Base-by-base conservation (phyloP, 106 monocot species). In the Dendrobium chrysotoxum region DNA sequence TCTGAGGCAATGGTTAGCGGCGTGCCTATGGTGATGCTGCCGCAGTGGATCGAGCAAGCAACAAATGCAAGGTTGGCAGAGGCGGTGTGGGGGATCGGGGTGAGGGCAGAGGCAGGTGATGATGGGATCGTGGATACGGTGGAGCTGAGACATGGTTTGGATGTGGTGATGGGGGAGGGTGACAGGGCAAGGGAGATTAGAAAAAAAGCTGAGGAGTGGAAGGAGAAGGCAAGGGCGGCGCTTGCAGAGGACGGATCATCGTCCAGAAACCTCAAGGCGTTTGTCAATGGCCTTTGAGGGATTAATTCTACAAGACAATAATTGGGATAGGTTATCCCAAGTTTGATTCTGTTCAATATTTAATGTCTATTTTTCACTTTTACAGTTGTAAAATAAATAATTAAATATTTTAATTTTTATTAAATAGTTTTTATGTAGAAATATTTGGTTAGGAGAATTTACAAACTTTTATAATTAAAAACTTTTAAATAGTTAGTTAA, bases 21-120 rank as follows among this genome's bases (percentile, higher is more conserved):
- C 3, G 35, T 35, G 35, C 80, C 80, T 0, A 50, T 18, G 28
- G 70, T 80, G 28, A 39, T n/a, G 13, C 4, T 80, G 28, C 80
- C 80, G 20, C 67, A 70, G 70, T 80, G 65, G 65, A 11, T 21
- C 40, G 80, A 80, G 21, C 80, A 80, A 46, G 70, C 7, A 35
- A 35, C 35, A 35, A 80, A 80, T 44, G 42, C 70, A 23, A 47
- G 61, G 80, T 68, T 80, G 21, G 28, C 25, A 41, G 68, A 68
- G 45, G 38, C 40, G 55, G 17, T 12, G 68, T 80, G 80, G 80
- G 80, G 80, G 11, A 71, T n/a, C 11, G 80, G 30, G 9, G 16
- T 70, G 13, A 80, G 80, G 39, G 30, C 68, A 4, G 65, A 80
- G 42, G 4, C 17, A 13, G 17, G 64, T 4, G 65, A 47, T n/a